These are phyloP conservation scores for Jackrogersella multiformis DNA, from an alignment of 495 filamentous ascomycete genomes.

Conservation along the genomic window DNA sequence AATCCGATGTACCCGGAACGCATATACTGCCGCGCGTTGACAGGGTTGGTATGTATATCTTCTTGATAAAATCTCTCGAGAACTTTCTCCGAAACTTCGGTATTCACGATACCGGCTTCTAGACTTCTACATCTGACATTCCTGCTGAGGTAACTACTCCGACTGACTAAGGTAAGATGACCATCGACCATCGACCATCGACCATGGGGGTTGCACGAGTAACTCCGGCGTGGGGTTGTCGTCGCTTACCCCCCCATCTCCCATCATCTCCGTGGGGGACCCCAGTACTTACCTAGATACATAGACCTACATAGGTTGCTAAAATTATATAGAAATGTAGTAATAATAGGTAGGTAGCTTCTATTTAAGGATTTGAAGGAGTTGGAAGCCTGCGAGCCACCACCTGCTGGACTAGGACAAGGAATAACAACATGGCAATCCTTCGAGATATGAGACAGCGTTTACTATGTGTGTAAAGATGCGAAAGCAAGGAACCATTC, in stretches of 20 bases:
- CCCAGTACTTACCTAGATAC: too few relatives aligned
- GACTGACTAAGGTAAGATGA: constrained; percentile 27
- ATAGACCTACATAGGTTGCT: too few relatives aligned
- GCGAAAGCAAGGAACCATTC: constrained; percentile 1
- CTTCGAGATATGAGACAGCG: constrained; percentile 24
- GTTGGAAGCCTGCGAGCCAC: constrained; percentile 14
- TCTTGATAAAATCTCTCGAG: constrained; percentile 14
- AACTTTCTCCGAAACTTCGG: constrained; percentile 10
- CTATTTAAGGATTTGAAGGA: constrained; percentile 28
- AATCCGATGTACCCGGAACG: constrained; percentile 6
- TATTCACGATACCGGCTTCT: constrained; percentile 14
- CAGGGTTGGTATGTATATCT: neutral
- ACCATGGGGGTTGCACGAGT: constrained; percentile 19
- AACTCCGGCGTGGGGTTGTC: constrained; percentile 30
- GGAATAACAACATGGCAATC: constrained; percentile 12
- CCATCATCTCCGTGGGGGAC: constrained; percentile 21
- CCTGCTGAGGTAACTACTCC: neutral
- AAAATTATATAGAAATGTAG: constrained; percentile 28
- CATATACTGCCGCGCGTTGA: neutral
- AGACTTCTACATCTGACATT: constrained; percentile 16
- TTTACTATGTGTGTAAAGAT: too few relatives aligned
- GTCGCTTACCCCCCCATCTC: neutral
- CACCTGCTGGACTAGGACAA: constrained; percentile 33
- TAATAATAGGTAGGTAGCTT: constrained; percentile 18
- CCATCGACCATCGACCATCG: neutral